These are phyloP conservation scores for Metschnikowia henanensis DNA, from an alignment of 805 yeast genomes.

Conservation along the genomic window DNA sequence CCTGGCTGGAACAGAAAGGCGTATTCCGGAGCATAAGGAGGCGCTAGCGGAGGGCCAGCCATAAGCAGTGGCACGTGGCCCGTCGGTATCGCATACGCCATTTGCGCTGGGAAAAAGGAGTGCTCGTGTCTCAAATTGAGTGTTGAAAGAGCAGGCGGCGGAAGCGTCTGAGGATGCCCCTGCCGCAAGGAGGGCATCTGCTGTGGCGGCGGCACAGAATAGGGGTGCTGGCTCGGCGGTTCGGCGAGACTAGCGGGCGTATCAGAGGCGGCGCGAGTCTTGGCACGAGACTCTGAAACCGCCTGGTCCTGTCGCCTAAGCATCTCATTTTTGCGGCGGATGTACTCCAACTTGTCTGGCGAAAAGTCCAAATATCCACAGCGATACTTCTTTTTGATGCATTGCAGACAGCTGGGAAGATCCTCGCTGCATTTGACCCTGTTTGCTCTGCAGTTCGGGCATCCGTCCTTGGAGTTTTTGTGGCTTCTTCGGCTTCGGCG, in stretches of 20 bases:
- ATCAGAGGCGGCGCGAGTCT: neutral
- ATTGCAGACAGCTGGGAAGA: slow-evolving; percentile 40
- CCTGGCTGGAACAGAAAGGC: neutral
- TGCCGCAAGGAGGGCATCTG: neutral
- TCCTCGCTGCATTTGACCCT: slow-evolving; percentile 46
- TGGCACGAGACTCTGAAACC: too few relatives aligned
- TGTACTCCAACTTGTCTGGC: slow-evolving; percentile 32
- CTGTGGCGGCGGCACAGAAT: neutral
- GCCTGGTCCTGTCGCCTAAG: slow-evolving; percentile 8
- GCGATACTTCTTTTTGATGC: slow-evolving; percentile 35
- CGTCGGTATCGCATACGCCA: neutral
- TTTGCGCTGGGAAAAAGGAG: neutral
- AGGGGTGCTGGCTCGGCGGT: neutral
- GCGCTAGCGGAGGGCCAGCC: neutral
- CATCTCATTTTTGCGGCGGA: slow-evolving; percentile 34
- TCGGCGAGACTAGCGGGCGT: neutral
- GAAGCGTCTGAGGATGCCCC: neutral
- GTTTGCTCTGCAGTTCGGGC: slow-evolving; percentile 45
- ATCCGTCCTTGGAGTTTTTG: slow-evolving; percentile 32
- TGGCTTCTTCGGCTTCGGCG: slow-evolving; percentile 28
- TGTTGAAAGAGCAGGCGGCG: neutral
- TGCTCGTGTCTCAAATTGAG: neutral
- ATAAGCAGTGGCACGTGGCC: neutral
- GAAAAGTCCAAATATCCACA: slow-evolving; percentile 46
- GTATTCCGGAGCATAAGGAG: neutral